Percentiles rank a stretch among this genome's conserved stretches.
phyloP scores from a whole-genome alignment of 805 yeast genomes.

The Saturnispora sekii region DNA sequence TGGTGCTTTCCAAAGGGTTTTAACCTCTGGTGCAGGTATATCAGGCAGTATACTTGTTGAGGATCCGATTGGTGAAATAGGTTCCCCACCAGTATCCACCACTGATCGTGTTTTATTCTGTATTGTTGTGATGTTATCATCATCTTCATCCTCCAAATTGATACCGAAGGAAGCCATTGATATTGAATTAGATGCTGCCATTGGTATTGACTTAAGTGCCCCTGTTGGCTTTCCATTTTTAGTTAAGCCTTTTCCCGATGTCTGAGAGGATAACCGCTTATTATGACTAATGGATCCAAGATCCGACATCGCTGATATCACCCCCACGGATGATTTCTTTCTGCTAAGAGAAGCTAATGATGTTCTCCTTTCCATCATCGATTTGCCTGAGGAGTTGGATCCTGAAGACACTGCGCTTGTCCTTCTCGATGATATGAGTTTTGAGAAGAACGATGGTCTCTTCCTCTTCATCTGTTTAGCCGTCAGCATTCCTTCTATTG shows the following conservation, averaged over 20 bases:
- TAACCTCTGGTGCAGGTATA: constrained; percentile 3
- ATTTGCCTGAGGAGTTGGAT: neutral
- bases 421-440: constrained; percentile 5
- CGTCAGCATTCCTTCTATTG: no score
- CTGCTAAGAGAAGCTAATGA: constrained; percentile 1
- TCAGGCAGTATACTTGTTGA: constrained; percentile 16
- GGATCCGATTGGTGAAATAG: constrained; percentile 13
- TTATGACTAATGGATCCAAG: neutral
- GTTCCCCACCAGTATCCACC: constrained; percentile 14
- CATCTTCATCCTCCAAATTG: constrained; percentile 19
- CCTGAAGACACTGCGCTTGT: constrained; percentile 5
- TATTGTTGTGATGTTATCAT: constrained; percentile 4
- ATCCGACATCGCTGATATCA: constrained; percentile 5
- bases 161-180: constrained; percentile 16
- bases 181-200: constrained; percentile 10
- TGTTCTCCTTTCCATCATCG: constrained; percentile 1
- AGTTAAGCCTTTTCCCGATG: neutral
- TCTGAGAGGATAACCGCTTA: constrained; percentile 4
- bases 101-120: neutral
- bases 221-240: neutral
- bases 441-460: constrained; percentile 7
- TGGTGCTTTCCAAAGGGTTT: constrained; percentile 42
- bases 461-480: neutral
- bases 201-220: constrained; percentile 10
- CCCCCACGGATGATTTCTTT: constrained; percentile 1